A percentile compares a stretch with the other conserved stretches of the same genome.
These are phyloP conservation scores for Acephala macrosclerotiorum DNA, from an alignment of 2,329 filamentous ascomycete species.

Conservation along the genomic window DNA sequence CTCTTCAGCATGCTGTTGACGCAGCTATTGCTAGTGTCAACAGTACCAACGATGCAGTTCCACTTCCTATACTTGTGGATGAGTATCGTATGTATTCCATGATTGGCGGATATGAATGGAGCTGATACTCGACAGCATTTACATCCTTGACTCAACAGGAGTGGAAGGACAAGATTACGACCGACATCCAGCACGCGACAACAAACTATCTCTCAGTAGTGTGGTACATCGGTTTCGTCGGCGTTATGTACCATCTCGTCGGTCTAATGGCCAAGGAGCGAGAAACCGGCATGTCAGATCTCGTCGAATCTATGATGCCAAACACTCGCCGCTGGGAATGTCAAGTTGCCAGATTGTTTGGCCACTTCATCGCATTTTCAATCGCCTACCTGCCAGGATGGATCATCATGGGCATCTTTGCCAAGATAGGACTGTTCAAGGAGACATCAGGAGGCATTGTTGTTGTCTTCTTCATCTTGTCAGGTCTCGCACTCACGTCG, in stretches of 20 bases:
- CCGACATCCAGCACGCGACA: slow-evolving; percentile 72
- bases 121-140: slow-evolving; percentile 54
- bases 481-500: slow-evolving; percentile 76
- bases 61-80: slow-evolving; percentile 53
- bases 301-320: slow-evolving; percentile 90
- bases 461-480: slow-evolving; percentile 74
- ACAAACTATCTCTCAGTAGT: slow-evolving; percentile 77
- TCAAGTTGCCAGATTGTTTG: slow-evolving; percentile 75
- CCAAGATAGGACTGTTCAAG: slow-evolving; percentile 66
- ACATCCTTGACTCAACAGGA: slow-evolving; percentile 74
- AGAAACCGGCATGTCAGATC: slow-evolving; percentile 84
- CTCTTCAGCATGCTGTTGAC: slow-evolving; percentile 80
- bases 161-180: slow-evolving; percentile 67
- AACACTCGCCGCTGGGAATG: slow-evolving; percentile 75
- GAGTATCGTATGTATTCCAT: slow-evolving; percentile 59
- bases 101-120: neutral
- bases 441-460: slow-evolving; percentile 69
- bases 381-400: slow-evolving; percentile 81
- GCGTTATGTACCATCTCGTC: slow-evolving; percentile 83
- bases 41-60: slow-evolving; percentile 46
- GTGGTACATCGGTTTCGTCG: slow-evolving; percentile 79
- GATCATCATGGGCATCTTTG: slow-evolving; percentile 74
- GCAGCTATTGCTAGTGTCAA: slow-evolving; percentile 67
- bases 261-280: slow-evolving; percentile 84
- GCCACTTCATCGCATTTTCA: slow-evolving; percentile 80